Evolutionary conservation across 169 alveolate species (phyloP).

Genomic region (Besnoitia besnoiti): DNA sequence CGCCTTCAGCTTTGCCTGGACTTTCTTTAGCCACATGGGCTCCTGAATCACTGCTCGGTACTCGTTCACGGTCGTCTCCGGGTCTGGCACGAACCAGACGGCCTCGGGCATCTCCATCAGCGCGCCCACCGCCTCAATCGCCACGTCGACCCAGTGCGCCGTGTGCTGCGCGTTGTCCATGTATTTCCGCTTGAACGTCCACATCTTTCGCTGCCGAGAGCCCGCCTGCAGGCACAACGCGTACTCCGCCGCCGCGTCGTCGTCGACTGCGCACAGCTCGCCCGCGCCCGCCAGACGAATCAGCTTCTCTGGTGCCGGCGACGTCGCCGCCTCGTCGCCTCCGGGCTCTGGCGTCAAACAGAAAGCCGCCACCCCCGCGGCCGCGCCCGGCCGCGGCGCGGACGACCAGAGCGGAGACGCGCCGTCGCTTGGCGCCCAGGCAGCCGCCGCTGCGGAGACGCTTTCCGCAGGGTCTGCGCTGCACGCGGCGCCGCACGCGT

Average conservation of each 20-base stretch:
- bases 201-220: constrained; percentile 49
- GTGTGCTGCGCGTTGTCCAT: constrained; percentile 37
- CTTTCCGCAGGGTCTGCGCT: not conserved
- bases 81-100: constrained; percentile 76
- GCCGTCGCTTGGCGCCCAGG: not conserved
- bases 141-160: constrained; percentile 76
- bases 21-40: constrained; percentile 79
- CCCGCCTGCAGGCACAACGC: constrained; percentile 24
- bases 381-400: not conserved
- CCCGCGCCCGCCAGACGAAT: not conserved
- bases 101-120: constrained; percentile 80
- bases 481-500: constrained; percentile 4
- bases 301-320: not conserved
- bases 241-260: not conserved
- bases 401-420: not conserved
- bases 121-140: constrained; percentile 77
- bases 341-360: not conserved
- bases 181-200: constrained; percentile 63
- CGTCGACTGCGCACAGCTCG: not conserved
- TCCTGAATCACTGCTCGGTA: constrained; percentile 70
- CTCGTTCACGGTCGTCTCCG: constrained; percentile 74
- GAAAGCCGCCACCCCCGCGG: not conserved
- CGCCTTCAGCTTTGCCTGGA: constrained; percentile 72
- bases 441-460: constrained; percentile 5
- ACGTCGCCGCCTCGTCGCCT: not conserved